Base-by-base conservation (phyloP, 768 basidiomycete species). In the Asterophora lycoperdoides region DNA sequence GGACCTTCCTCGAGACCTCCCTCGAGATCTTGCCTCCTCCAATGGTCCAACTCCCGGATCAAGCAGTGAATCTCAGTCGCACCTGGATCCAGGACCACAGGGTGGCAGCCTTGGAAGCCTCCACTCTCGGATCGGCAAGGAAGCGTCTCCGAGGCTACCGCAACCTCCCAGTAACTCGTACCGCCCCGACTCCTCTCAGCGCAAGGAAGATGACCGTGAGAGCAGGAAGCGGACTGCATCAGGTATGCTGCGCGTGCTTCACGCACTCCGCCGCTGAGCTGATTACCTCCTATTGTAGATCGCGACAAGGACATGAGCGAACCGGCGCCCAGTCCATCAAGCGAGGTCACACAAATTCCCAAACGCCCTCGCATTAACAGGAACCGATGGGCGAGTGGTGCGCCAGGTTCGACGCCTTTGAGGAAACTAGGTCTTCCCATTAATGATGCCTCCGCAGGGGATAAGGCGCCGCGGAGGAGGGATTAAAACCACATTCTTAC, bases 181-280 rank as follows among this genome's bases (percentile, higher is more conserved):
- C 52, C 75, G 78, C 42, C 61, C 64, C 43, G 79, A 80, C 30
- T 3, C 23, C 23, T 41, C 61, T 41, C 64, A 66, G 36, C 61
- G 70, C 47, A 74, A 74, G 53, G 83, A 86, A 8, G 84, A 88
- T 14, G 84, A 85, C 23, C 77, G 81, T 41, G 84, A 86, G 52
- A 71, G 61, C 49, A 72, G 85, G 60, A 91, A 91, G 68, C 77
- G 88, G 47, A 79, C 81, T 18, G 65, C 73, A 29, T 79, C 84
- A 61, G 89, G 88, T 87, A 67, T 55, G 78, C 62, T 36, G 23
- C 37, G 33, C 48, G 20, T 41, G 26, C 34, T 14, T 14, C 14
- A 13, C 19, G 37, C 42, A 29, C 42, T 30, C 44, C 14, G 32
- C 40, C 36, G 41, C 51, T 45, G 15, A 19, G 44, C 39, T 49